Evolutionary conservation across 352 stramenopile species (phyloP).

Genomic region (Blastocystis sp.): DNA sequence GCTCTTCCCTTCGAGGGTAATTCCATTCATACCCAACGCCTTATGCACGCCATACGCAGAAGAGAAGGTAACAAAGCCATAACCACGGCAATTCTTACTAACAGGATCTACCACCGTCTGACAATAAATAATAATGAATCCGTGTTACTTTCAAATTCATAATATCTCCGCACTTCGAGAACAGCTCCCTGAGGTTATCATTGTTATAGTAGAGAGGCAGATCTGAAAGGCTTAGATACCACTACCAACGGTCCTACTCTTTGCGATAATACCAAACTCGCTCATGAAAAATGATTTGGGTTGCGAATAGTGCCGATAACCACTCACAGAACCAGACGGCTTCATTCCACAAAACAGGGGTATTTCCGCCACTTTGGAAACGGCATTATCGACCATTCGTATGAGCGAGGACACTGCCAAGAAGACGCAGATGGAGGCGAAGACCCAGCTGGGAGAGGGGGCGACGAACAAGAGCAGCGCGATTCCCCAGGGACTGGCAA

Average conservation of each 20-base stretch:
- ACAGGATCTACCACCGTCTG: background rate
- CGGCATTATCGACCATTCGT: background rate
- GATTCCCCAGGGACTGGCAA: slow-evolving; percentile 54
- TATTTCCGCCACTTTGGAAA: background rate
- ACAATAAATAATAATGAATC: background rate
- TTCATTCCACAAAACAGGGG: background rate
- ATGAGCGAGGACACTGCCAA: background rate
- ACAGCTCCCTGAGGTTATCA: background rate
- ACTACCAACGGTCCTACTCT: background rate
- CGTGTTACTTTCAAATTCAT: background rate
- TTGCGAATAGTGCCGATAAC: background rate
- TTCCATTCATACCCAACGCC: background rate
- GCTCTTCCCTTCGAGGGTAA: background rate
- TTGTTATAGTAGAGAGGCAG: slow-evolving; percentile 1
- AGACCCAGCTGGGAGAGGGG: background rate
- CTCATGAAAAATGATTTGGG: background rate
- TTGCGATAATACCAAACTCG: background rate
- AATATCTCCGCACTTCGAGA: slow-evolving; percentile 13
- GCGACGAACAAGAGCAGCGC: slow-evolving; percentile 42
- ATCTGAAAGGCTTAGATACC: background rate
- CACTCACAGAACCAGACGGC: background rate
- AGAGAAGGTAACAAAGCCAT: slow-evolving; percentile 10
- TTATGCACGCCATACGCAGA: background rate
- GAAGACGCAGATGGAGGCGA: background rate
- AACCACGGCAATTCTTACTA: background rate